Evolutionary conservation across 805 yeast genomes (phyloP), one percentile per base, ranked within the genome.

Genomic region (Candida sphagnicola): DNA sequence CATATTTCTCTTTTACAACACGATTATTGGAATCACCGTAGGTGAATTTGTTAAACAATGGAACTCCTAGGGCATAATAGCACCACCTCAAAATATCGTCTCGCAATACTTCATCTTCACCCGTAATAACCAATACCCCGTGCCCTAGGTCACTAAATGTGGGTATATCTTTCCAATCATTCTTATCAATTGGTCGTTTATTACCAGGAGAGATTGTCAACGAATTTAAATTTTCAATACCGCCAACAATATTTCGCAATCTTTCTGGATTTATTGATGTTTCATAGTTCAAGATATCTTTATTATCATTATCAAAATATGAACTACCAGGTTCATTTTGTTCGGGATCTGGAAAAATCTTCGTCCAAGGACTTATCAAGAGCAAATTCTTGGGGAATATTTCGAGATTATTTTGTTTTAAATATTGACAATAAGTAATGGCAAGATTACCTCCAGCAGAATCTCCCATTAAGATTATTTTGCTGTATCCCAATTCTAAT

Each of bases 391-490:
- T 46, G 4, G 68, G 69, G 45, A 44, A 61, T 2, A 28, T 25
- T 5, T 44, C 61, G 62, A 2, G 56, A 54, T 39, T 56, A 42
- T 1, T 38, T 28, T 12, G 43, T 31, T 10, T 30, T 10, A 23
- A 44, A 40, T 26, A 37, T 39, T 4, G 31, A 14, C 34, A 31
- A n/a, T 17, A 31, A 6, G 34, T 31, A 8, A 31, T 31, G 15
- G 34, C 34, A n/a, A 31, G 25, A 14, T 17, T 31, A 4, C 34
- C 71, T 17, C 74, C 74, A 11, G 72, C 72, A 5, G 72, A 67
- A 44, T 68, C 74, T 2, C 74, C 73, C 42, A 68, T 41, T 6
- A 66, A 48, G 12, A 52, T 53, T 14, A 68, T 52, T 29, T 65
- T 61, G 11, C 45, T 37, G 36, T 49, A 46, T 1, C 61, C 57